Evolutionary conservation across 169 alveolate species (phyloP).

Genomic region (Theileria annulata): DNA sequence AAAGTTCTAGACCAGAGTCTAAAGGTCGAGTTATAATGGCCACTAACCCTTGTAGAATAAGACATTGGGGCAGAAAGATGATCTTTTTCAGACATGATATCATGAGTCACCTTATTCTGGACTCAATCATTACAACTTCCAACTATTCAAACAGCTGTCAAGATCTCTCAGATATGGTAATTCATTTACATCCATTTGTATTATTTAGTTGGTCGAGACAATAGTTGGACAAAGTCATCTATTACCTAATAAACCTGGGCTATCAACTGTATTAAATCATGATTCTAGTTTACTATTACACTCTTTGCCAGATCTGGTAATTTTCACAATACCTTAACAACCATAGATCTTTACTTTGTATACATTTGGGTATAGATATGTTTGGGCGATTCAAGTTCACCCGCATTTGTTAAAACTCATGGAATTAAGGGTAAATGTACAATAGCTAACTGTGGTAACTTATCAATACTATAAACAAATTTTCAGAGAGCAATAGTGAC

Average conservation of each 20-base stretch:
- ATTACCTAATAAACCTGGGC: slow-evolving; percentile 73
- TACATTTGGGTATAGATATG: slow-evolving; percentile 29
- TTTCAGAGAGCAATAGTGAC: slow-evolving; percentile 11
- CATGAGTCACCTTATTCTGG: slow-evolving; percentile 62
- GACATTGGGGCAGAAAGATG: slow-evolving; percentile 71
- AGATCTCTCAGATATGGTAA: slow-evolving; percentile 56
- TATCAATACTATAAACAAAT: background rate
- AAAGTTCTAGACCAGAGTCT: slow-evolving; percentile 32
- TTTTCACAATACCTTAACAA: too few relatives aligned
- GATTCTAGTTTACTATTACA: slow-evolving; percentile 69
- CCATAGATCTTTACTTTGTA: background rate
- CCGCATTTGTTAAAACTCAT: slow-evolving; percentile 23
- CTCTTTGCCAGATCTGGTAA: slow-evolving; percentile 70
- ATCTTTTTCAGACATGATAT: slow-evolving; percentile 69
- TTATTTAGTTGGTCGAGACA: slow-evolving; percentile 39
- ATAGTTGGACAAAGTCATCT: slow-evolving; percentile 75
- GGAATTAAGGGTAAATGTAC: slow-evolving; percentile 31
- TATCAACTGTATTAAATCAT: slow-evolving; percentile 53
- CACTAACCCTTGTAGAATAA: slow-evolving; percentile 75
- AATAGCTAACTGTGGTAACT: slow-evolving; percentile 32
- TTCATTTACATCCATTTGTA: slow-evolving; percentile 20
- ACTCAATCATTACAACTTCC: slow-evolving; percentile 53
- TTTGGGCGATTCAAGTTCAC: slow-evolving; percentile 35
- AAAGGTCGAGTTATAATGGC: slow-evolving; percentile 49
- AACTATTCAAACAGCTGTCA: slow-evolving; percentile 9